Evolutionary conservation across 495 filamentous ascomycete genomes (phyloP).

Genomic region (Penicillium malachiteum): DNA sequence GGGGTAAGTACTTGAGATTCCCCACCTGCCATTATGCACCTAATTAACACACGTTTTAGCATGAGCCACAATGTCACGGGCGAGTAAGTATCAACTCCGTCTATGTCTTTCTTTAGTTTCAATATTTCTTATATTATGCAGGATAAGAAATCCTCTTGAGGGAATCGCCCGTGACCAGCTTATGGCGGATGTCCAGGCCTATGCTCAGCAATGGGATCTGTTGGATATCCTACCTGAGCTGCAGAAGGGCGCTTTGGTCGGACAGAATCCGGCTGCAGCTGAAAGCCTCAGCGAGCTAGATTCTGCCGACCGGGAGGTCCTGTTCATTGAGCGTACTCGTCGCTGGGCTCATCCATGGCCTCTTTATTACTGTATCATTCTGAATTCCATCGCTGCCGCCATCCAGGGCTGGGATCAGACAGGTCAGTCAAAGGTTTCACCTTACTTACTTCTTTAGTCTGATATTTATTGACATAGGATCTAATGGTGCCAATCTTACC

Average conservation of each 20-base stretch:
- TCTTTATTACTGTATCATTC: conserved; percentile 65
- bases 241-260: conserved; percentile 63
- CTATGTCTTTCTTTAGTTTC: not conserved
- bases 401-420: conserved; percentile 68
- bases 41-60: too few species aligned
- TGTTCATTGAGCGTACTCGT: conserved; percentile 57
- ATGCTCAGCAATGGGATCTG: conserved; percentile 52
- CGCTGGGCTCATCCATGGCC: conserved; percentile 63
- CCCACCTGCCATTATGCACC: too few species aligned
- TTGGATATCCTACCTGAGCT: conserved; percentile 49
- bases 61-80: conserved; percentile 19
- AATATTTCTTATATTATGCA: conserved; percentile 12
- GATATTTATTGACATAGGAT: conserved; percentile 38
- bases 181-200: conserved; percentile 54
- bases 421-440: conserved; percentile 19
- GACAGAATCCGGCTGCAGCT: conserved; percentile 56
- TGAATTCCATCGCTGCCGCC: conserved; percentile 73
- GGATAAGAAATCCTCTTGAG: conserved; percentile 59
- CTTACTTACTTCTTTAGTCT: not conserved
- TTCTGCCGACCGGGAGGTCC: conserved; percentile 51
- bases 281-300: conserved; percentile 55
- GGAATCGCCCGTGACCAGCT: conserved; percentile 53
- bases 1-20: not conserved
- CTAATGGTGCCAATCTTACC: conserved; percentile 71
- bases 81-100: conserved; percentile 14